Evolutionary conservation across 225 moss, liverwort and hornwort species (phyloP).

Genomic region (Rhytidiadelphus loreus): DNA sequence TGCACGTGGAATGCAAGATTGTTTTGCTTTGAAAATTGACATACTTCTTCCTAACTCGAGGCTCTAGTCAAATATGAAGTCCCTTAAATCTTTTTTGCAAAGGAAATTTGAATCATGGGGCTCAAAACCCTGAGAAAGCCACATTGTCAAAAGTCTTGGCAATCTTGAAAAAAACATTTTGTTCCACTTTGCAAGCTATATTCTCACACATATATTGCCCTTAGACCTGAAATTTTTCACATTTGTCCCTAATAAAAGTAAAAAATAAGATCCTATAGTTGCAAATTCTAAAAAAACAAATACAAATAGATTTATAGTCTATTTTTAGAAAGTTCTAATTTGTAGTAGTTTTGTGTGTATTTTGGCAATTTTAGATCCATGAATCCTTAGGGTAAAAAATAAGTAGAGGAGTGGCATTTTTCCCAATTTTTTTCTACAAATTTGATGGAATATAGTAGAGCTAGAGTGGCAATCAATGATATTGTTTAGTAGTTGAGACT

Average conservation of each 20-base stretch:
- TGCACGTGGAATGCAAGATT: background rate
- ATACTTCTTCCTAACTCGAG: background rate
- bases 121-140: accelerated
- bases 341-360: background rate
- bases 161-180: background rate
- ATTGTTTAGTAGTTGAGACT: background rate
- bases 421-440: background rate
- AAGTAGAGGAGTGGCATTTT: background rate
- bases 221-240: background rate
- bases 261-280: accelerated
- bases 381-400: no score
- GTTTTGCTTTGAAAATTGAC: background rate
- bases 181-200: background rate
- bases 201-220: no score
- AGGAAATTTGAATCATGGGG: background rate
- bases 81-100: background rate
- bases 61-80: background rate
- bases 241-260: background rate
- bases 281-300: background rate
- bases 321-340: no score
- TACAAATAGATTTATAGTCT: background rate
- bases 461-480: background rate
- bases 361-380: background rate
- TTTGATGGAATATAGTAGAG: background rate
- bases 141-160: background rate